Evolutionary conservation across 1,284 basidiomycete species (phyloP).

Genomic region (Porogramme epimiltina): DNA sequence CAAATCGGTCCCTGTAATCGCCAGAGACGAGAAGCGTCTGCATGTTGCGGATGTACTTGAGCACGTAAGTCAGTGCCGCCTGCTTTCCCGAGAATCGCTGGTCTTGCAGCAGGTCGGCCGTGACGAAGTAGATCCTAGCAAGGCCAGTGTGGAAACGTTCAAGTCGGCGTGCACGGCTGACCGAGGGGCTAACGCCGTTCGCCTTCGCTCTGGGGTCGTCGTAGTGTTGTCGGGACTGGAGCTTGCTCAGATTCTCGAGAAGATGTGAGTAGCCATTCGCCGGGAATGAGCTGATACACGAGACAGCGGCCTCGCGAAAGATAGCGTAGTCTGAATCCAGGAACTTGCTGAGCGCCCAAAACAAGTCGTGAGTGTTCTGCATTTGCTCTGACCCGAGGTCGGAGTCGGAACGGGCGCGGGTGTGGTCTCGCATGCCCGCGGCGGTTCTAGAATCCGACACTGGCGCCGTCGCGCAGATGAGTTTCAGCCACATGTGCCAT

Average conservation of each 20-base stretch:
- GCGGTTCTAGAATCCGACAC: slow-evolving; percentile 64
- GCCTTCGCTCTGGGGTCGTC: slow-evolving; percentile 71
- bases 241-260: slow-evolving; percentile 80
- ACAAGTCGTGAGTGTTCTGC: slow-evolving; percentile 79
- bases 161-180: slow-evolving; percentile 69
- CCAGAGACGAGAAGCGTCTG: slow-evolving; percentile 75
- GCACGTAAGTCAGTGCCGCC: slow-evolving; percentile 75
- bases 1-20: slow-evolving; percentile 77
- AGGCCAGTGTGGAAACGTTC: slow-evolving; percentile 87
- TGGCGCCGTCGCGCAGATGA: slow-evolving; percentile 79
- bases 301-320: slow-evolving; percentile 86
- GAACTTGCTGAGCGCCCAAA: slow-evolving; percentile 86
- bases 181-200: slow-evolving; percentile 35
- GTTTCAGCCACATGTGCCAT: slow-evolving; percentile 87
- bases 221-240: slow-evolving; percentile 82
- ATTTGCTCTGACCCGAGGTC: slow-evolving; percentile 76
- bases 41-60: slow-evolving; percentile 86
- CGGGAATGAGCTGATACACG: slow-evolving; percentile 88
- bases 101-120: slow-evolving; percentile 77
- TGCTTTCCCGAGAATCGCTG: slow-evolving; percentile 72
- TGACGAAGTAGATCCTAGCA: slow-evolving; percentile 88
- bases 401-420: slow-evolving; percentile 70
- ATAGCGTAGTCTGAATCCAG: slow-evolving; percentile 83
- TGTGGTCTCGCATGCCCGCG: slow-evolving; percentile 66
- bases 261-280: slow-evolving; percentile 77